Evolutionary conservation across 306 rosid genomes (phyloP).

Genomic region (barrel medic (Medicago truncatula)): DNA sequence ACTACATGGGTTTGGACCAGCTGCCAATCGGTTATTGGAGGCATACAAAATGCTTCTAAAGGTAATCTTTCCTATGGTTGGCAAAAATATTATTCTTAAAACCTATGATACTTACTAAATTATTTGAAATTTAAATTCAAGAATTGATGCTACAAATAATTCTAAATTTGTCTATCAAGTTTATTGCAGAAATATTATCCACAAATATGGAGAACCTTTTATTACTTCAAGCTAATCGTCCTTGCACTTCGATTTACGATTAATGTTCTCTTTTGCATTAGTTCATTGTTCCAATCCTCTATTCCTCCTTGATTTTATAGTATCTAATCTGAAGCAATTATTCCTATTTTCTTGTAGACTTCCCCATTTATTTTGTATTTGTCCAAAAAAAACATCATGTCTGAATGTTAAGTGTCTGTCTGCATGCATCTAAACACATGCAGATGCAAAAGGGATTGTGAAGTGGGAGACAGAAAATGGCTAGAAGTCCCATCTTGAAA

Average conservation of each 20-base stretch:
- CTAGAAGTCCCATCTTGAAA: not conserved
- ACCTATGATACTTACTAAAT: not conserved
- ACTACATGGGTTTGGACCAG: slow-evolving; percentile 97
- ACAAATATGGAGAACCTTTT: not conserved
- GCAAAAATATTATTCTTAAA: not conserved
- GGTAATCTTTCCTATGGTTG: slow-evolving; percentile 54
- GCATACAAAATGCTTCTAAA: slow-evolving; percentile 96
- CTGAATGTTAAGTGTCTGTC: not conserved
- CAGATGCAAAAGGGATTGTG: not conserved
- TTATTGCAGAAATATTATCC: not conserved
- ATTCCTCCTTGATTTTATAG: not conserved
- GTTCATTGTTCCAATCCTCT: not conserved
- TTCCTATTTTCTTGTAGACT: not conserved
- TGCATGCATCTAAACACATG: not conserved
- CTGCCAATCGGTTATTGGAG: slow-evolving; percentile 93
- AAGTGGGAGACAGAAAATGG: not conserved
- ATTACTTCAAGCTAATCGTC: not conserved
- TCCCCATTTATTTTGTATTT: not conserved
- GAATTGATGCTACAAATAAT: not conserved
- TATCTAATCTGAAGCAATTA: not conserved
- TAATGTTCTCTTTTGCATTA: not conserved
- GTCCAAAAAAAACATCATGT: not conserved
- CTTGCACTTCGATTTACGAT: not conserved
- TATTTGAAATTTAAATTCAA: not conserved
- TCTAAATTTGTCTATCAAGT: not conserved